Base-by-base conservation (phyloP, 805 yeast species). In the Ogataea angusta region DNA sequence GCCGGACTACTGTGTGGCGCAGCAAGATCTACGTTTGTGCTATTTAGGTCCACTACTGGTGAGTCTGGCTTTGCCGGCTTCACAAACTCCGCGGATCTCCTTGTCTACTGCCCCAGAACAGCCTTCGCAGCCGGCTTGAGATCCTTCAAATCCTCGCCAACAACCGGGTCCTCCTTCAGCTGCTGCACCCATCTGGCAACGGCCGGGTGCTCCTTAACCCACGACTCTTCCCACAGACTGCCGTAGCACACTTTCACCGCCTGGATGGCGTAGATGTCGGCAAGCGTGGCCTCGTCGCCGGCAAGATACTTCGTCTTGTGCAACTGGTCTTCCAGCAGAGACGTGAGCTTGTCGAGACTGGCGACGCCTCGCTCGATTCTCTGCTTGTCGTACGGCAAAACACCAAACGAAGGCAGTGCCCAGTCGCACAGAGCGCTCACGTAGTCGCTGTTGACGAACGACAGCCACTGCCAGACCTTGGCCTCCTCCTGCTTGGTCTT, bases 381-480 rank as follows among this genome's bases (percentile, higher is more conserved):
- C 10, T 36, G 34, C 15, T 27, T 28, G 33, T 12, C 14, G 33
- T 28, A 36, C 22, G 39, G 39, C 2, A 28, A 1, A 4, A 12
- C 10, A 3, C 40, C 70, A 26, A 63, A 48, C 18, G 69, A 45
- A 51, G 88, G 83, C 44, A 61, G 60, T 67, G 84, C 76, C 49
- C 75, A 73, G 22, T 47, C 58, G 45, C 73, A 75, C 38, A 71
- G 47, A 41, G 63, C 53, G 31, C 69, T 56, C 42, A 80, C 58
- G 36, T 81, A 48, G 54, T 90, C 95, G 51, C 73, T 56, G 75
- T 81, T 87, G 61, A 81, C 68, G 49, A 82, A 67, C 2, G 95
- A 84, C 62, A 78, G 56, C 95, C 95, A 89, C 68, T 72, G 78
- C 54, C 86, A 61, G 56, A 86, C 70, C 55, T 64, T 64, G 42